These are phyloP conservation scores for Aspergillus steynii DNA, from an alignment of 495 filamentous ascomycete genomes.

Conservation along the genomic window DNA sequence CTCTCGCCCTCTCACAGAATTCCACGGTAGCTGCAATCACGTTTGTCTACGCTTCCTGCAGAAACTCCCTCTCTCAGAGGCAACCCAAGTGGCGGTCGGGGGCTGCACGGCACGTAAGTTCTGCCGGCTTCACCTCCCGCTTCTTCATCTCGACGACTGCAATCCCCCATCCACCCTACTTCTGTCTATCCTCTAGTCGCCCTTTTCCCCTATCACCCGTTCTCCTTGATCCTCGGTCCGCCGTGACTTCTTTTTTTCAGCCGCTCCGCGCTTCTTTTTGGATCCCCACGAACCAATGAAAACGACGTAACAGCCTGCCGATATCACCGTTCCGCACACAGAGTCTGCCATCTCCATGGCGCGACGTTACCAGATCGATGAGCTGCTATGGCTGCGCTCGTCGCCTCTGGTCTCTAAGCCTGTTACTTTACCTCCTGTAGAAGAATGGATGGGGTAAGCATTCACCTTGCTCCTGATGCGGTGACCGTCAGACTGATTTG, in stretches of 20 bases:
- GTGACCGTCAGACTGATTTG: slow-evolving; percentile 27
- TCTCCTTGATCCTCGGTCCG: slow-evolving; percentile 1
- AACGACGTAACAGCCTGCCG: slow-evolving; percentile 26
- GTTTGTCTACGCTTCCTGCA: background rate
- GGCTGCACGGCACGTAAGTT: background rate
- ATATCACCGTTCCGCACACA: slow-evolving; percentile 28
- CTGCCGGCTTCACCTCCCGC: background rate
- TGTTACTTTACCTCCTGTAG: slow-evolving; percentile 74
- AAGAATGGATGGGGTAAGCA: slow-evolving; percentile 97
- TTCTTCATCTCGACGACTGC: background rate
- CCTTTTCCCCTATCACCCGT: background rate
- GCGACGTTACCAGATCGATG: slow-evolving; percentile 74
- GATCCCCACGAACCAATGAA: slow-evolving; percentile 34
- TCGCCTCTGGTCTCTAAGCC: slow-evolving; percentile 89
- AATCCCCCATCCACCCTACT: background rate
- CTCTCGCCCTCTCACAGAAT: background rate
- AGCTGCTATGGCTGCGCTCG: slow-evolving; percentile 72
- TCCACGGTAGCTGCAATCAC: background rate
- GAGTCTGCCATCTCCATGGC: slow-evolving; percentile 44
- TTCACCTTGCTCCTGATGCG: slow-evolving; percentile 13
- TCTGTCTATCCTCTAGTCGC: background rate
- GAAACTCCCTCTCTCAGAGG: background rate
- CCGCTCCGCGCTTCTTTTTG: slow-evolving; percentile 1
- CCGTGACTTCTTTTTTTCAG: slow-evolving; percentile 6
- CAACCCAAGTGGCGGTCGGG: background rate